phyloP scores from a whole-genome alignment of 148 eudicot genomes.

The Rhododendron ovatum region DNA sequence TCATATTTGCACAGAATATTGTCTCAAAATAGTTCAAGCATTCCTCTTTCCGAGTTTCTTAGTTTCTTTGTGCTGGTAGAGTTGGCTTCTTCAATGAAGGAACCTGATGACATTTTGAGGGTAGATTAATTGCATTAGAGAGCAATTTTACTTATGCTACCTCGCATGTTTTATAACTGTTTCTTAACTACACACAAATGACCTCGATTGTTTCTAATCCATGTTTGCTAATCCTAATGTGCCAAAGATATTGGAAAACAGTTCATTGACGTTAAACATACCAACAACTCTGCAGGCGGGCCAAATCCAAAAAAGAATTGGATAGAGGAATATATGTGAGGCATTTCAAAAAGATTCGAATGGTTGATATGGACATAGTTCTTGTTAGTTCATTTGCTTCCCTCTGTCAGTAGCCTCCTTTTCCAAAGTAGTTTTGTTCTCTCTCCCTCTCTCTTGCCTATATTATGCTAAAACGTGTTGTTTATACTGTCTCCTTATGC shows the following conservation, averaged over 20 bases:
- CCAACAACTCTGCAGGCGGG: conserved; percentile 41
- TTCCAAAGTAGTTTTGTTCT: neutral
- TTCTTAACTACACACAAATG: no score
- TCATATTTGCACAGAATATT: neutral
- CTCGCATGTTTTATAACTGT: neutral
- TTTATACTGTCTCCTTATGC: conserved; percentile 2
- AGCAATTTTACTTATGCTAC: neutral
- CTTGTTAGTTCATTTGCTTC: conserved; percentile 44
- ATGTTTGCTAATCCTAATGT: no score
- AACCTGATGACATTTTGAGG: neutral
- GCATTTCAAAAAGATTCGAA: conserved; percentile 91
- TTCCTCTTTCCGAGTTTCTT: neutral
- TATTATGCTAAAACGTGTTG: neutral
- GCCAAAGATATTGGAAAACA: neutral
- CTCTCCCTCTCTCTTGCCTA: neutral
- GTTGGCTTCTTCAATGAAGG: neutral
- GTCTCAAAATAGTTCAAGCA: neutral
- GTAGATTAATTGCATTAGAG: neutral
- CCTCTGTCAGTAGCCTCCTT: neutral
- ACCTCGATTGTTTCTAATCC: no score
- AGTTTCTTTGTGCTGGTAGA: neutral
- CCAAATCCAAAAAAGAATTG: conserved; percentile 39
- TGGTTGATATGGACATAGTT: conserved; percentile 98
- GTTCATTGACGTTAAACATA: neutral
- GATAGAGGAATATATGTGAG: conserved; percentile 84